Evolutionary conservation across 2,329 filamentous ascomycete genomes (phyloP).

Genomic region (Phaeoacremonium minimum): DNA sequence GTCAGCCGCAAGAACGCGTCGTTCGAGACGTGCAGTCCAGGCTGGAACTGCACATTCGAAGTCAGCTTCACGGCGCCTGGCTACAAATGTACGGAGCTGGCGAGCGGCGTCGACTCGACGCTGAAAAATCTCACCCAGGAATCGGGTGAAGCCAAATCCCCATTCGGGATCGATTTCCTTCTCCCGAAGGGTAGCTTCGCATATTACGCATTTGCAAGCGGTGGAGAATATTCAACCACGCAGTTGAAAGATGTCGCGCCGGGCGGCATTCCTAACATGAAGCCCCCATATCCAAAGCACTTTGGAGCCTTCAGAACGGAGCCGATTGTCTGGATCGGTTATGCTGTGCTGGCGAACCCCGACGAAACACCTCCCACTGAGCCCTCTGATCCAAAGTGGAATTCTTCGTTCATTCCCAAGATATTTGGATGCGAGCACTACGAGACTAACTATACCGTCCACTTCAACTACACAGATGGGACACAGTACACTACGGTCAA

Average conservation of each 20-base stretch:
- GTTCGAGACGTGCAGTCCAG: slow-evolving; percentile 25
- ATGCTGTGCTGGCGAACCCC: slow-evolving; percentile 17
- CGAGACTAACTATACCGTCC: slow-evolving; percentile 26
- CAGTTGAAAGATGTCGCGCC: slow-evolving; percentile 21
- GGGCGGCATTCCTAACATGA: slow-evolving; percentile 23
- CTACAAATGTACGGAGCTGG: slow-evolving; percentile 30
- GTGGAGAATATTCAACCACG: slow-evolving; percentile 24
- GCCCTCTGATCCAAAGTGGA: slow-evolving; percentile 19
- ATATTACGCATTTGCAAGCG: slow-evolving; percentile 24
- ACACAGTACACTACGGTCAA: slow-evolving; percentile 20
- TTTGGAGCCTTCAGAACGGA: slow-evolving; percentile 31
- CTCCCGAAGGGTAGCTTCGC: slow-evolving; percentile 24
- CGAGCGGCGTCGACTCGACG: slow-evolving; percentile 20
- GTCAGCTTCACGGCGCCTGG: slow-evolving; percentile 30
- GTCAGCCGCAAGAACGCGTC: slow-evolving; percentile 21
- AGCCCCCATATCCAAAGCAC: slow-evolving; percentile 20
- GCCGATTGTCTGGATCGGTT: slow-evolving; percentile 33
- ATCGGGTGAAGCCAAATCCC: slow-evolving; percentile 20
- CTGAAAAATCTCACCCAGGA: slow-evolving; percentile 13
- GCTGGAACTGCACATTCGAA: slow-evolving; percentile 33
- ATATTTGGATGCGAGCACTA: slow-evolving; percentile 33
- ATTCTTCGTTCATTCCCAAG: slow-evolving; percentile 25
- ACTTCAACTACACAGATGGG: slow-evolving; percentile 25
- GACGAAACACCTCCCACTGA: slow-evolving; percentile 14
- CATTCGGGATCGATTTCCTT: slow-evolving; percentile 24